phyloP scores from a whole-genome alignment of 202 grass and related monocot genomes.

The Panicum virgatum region DNA sequence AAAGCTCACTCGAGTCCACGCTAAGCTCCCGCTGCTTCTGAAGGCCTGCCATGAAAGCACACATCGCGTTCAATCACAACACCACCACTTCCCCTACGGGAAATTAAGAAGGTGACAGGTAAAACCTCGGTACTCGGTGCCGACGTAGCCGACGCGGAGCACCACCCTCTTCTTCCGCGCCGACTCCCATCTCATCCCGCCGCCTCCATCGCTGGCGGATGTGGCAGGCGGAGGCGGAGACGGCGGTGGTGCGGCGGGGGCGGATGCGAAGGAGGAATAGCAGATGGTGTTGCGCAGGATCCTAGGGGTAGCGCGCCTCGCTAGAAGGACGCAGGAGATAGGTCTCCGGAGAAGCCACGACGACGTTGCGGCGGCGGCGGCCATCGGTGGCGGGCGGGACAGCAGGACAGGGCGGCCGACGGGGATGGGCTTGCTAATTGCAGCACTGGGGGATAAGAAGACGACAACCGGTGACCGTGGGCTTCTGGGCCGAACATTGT shows the following conservation, averaged over 20 bases:
- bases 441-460: too few relatives aligned
- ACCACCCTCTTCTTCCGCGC: slow-evolving; percentile 89
- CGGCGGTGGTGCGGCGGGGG: slow-evolving; percentile 25
- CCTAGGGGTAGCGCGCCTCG: slow-evolving; percentile 6
- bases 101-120: background rate
- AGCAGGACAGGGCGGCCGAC: background rate
- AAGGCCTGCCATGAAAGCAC: slow-evolving; percentile 60
- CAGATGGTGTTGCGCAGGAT: slow-evolving; percentile 11
- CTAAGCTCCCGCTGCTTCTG: slow-evolving; percentile 72
- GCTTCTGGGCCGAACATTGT: background rate
- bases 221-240: slow-evolving; percentile 9
- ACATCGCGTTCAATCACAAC: slow-evolving; percentile 7
- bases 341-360: slow-evolving; percentile 38
- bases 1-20: slow-evolving; percentile 65
- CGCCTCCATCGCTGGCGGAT: slow-evolving; percentile 9
- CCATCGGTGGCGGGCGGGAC: too few relatives aligned
- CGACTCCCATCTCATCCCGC: slow-evolving; percentile 68
- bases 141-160: slow-evolving; percentile 81
- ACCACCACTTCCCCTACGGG: background rate
- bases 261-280: slow-evolving; percentile 2
- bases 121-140: slow-evolving; percentile 81
- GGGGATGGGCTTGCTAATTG: too few relatives aligned
- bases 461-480: background rate
- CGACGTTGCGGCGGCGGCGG: slow-evolving; percentile 2
- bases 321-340: slow-evolving; percentile 21